Evolutionary conservation across 2,329 filamentous ascomycete genomes (phyloP), one percentile per base, ranked within the genome.

Genomic region (Fusarium armeniacum): DNA sequence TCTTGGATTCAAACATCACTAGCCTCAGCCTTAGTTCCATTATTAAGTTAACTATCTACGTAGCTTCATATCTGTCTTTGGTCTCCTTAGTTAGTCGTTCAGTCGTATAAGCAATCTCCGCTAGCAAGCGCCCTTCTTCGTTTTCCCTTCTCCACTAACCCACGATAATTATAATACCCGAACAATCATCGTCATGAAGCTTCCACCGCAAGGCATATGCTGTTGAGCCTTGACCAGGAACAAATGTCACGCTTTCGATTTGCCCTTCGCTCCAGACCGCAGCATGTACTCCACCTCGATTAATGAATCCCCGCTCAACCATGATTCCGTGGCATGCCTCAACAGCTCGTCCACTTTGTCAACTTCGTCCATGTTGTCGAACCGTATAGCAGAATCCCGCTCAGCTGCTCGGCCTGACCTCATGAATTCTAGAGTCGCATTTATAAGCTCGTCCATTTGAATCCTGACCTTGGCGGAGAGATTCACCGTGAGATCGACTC

Each of bases 271-370:
- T 56, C 49, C 64, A 40, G 73, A 68, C 40, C 51, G 68, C 36
- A 77, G 49, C 35, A 51, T 72, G 58, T 76, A 77, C 59, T 76
- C 72, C 24, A 78, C 69, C 35, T 69, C 58, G n/a, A 60, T 33
- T 1, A 35, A 54, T 43, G 53, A 56, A 3, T 53, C 52, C 30
- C 33, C 58, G 26, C 52, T 52, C 47, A 73, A 44, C 76, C 76
- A 78, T n/a, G 43, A 46, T 24, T 68, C 56, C 35, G 76, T 69
- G 30, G 49, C 50, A 35, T 59, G 35, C 54, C 57, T 71, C 36
- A 78, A 52, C 18, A 63, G 62, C n/a, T 32, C 51, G 45, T 76
- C 67, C 12, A 77, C 60, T 33, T 54, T 46, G 32, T 61, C 60
- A 35, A 68, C 74, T 47, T 78, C 75, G 7, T 62, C 53, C 72